phyloP scores from a whole-genome alignment of 2,329 filamentous ascomycete genomes.

The Alternaria novae-zelandiae region DNA sequence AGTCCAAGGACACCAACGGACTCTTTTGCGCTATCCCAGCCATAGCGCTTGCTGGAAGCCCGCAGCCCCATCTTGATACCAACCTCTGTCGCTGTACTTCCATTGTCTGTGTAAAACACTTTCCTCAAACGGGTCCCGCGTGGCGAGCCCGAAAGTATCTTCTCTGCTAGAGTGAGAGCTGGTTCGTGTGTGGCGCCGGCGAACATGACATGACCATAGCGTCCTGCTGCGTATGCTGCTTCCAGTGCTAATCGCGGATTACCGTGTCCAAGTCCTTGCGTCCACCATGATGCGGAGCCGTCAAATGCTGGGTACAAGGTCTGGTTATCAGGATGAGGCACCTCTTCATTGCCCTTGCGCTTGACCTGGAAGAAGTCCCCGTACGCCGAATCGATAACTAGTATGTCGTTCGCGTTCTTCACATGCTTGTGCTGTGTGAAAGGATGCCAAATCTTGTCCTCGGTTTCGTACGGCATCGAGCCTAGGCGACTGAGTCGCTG shows the following conservation, averaged over 20 bases:
- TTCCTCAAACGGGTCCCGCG: constrained; percentile 70
- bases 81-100: constrained; percentile 83
- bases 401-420: constrained; percentile 67
- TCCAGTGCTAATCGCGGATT: constrained; percentile 74
- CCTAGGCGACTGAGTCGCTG: constrained; percentile 65
- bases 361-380: constrained; percentile 77
- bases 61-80: constrained; percentile 84
- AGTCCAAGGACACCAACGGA: constrained; percentile 73
- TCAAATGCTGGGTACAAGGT: constrained; percentile 74
- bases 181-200: constrained; percentile 80
- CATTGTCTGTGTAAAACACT: constrained; percentile 84
- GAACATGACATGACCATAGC: constrained; percentile 91
- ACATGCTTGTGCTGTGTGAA: constrained; percentile 79
- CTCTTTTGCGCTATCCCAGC: constrained; percentile 64
- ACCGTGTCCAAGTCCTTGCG: constrained; percentile 79
- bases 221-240: constrained; percentile 79
- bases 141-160: constrained; percentile 62
- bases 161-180: constrained; percentile 71
- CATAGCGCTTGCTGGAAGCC: constrained; percentile 70
- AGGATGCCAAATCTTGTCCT: constrained; percentile 75
- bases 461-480: constrained; percentile 66
- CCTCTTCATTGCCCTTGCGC: constrained; percentile 36
- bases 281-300: constrained; percentile 90
- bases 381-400: constrained; percentile 79
- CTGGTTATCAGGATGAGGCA: constrained; percentile 25